Evolutionary conservation across 2,329 filamentous ascomycete species (phyloP), one percentile per base, ranked within the genome.

Genomic region (Talaromyces rugulosus): DNA sequence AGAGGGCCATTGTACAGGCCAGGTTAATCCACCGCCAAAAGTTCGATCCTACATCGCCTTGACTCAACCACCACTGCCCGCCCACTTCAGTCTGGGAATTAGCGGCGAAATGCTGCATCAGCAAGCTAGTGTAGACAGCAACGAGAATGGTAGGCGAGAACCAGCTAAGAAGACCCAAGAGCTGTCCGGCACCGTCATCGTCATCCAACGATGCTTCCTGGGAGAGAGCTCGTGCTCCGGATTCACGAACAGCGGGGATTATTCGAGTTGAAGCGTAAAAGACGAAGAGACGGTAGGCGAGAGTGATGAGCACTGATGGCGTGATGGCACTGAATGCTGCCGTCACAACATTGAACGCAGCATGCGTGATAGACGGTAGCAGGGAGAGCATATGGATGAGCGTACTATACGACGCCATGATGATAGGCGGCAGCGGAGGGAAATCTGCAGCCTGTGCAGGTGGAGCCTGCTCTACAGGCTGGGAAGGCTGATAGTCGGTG

Each of bases 321-420:
- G 94, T 97, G 68, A 98, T 95, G 50, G 94, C 96, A 77, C 95
- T 92, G 73, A 98, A 90, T 27, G 95, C 95, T 11, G 94, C 93
- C 62, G 93, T 88, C 67, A 97, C 86, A 70, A 98, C 91, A 65
- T 88, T 91, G 70, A 96, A 89, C 0, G 88, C 89, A 0, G 91
- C 93, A 75, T 91, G 90, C 4, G 96, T 87, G 31, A 90, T 92
- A 3, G 85, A 89, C 2, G 92, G 94, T n/a, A 96, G 82, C 4
- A 88, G 89, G 61, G 91, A 90, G 42, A 98, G 81, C 54, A 93
- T 85, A 68, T 96, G 91, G 54, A 97, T 82, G 51, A 98, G 81
- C 0, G 94, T 97, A 30, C 92, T 94, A 77, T 97, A 98, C 6
- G 93, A 97, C 5, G 94, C 95, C 94, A 98, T 98, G 75, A 99